phyloP scores from a whole-genome alignment of 371 early-diverging fungal genomes.

The Spiromyces aspiralis region DNA sequence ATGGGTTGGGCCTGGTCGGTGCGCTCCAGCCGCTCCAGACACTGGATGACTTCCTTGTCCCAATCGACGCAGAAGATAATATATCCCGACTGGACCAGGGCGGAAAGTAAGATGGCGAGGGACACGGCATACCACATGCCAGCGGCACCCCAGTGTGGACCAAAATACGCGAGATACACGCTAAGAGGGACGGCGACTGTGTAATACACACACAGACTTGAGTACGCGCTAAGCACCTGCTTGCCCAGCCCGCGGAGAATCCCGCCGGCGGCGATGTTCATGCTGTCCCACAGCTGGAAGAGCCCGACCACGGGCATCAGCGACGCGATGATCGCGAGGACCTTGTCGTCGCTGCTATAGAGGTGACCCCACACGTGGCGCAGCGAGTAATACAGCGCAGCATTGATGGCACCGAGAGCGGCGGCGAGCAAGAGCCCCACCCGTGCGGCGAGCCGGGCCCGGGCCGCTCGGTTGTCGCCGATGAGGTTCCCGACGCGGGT shows the following conservation, averaged over 20 bases:
- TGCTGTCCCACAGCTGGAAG: conserved; percentile 53
- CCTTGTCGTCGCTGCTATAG: conserved; percentile 44
- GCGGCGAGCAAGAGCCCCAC: conserved; percentile 21
- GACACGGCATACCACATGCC: conserved; percentile 10
- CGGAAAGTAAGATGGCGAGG: neutral
- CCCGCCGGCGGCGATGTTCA: conserved; percentile 46
- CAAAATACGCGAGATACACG: conserved; percentile 20
- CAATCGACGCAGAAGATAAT: neutral
- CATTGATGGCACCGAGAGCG: conserved; percentile 25
- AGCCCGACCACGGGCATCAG: conserved; percentile 57
- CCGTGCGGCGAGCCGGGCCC: conserved; percentile 24
- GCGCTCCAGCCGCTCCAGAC: neutral
- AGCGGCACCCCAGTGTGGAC: conserved; percentile 1
- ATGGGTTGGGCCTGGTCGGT: too few relatives aligned
- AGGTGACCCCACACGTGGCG: conserved; percentile 32
- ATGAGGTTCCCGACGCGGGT: conserved; percentile 59
- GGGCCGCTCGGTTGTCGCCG: conserved; percentile 23
- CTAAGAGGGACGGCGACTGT: conserved; percentile 45
- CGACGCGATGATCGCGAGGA: conserved; percentile 41
- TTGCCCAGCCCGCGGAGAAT: conserved; percentile 53
- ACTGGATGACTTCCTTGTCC: neutral
- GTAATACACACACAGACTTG: conserved; percentile 41
- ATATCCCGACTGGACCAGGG: neutral
- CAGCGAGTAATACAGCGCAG: conserved; percentile 22
- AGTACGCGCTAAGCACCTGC: conserved; percentile 43